Conservation (phyloP, 306 rosid genomes). For the Glycine soja region DNA sequence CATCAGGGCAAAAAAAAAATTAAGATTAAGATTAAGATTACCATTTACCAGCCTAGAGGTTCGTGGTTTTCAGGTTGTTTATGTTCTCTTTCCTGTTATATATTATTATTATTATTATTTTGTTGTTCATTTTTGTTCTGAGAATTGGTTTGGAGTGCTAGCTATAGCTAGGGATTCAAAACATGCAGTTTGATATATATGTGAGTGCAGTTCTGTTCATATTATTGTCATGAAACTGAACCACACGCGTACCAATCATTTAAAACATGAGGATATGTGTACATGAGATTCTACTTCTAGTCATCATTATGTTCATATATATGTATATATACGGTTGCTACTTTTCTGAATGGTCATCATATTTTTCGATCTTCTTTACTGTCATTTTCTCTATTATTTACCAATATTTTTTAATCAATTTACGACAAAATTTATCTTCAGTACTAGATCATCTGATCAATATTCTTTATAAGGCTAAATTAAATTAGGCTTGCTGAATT, state of each 20-base stretch:
- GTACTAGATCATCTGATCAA: not conserved
- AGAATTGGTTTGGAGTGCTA: slow-evolving; percentile 36
- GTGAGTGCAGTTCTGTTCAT: slow-evolving; percentile 53
- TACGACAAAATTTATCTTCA: not conserved
- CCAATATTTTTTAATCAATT: not conserved
- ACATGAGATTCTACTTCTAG: slow-evolving; percentile 52
- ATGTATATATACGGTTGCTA: slow-evolving; percentile 32
- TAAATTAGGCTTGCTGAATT: not conserved
- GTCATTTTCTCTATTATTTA: slow-evolving; percentile 10
- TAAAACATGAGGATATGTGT: slow-evolving; percentile 54
- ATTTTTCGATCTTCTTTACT: not conserved
- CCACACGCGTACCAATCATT: slow-evolving; percentile 58
- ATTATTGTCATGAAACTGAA: slow-evolving; percentile 47
- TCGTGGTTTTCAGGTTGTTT: slow-evolving; percentile 45
- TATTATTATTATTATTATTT: slow-evolving; percentile 34
- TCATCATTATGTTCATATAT: slow-evolving; percentile 48
- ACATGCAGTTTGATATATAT: slow-evolving; percentile 45
- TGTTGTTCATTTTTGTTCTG: slow-evolving; percentile 30
- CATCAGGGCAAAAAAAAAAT: slow-evolving; percentile 7
- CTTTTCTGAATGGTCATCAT: slow-evolving; percentile 47
- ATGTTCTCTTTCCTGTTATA: slow-evolving; percentile 18
- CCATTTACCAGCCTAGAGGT: slow-evolving; percentile 22
- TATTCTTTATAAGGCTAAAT: slow-evolving; percentile 1
- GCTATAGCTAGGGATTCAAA: slow-evolving; percentile 42
- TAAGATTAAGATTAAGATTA: slow-evolving; percentile 16